Evolutionary conservation across 2,329 filamentous ascomycete genomes (phyloP).

Genomic region (Graphilbum sp.): DNA sequence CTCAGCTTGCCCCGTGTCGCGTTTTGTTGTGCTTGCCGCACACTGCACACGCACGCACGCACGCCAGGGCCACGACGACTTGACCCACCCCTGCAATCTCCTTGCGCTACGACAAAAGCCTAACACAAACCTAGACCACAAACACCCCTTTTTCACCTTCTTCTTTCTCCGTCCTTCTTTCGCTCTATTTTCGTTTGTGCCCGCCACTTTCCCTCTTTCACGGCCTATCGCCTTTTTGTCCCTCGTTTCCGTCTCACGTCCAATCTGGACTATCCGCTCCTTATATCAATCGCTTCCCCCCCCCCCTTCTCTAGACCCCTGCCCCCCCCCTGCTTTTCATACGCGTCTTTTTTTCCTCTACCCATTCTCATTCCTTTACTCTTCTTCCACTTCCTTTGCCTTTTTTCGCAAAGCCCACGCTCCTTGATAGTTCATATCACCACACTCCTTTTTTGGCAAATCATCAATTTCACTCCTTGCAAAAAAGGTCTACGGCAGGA

Average conservation of each 20-base stretch:
- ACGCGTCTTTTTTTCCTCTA: neutral
- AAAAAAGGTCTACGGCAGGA: conserved; percentile 4
- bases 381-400: neutral
- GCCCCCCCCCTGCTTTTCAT: neutral
- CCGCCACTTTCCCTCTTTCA: neutral
- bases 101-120: conserved; percentile 1
- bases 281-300: conserved; percentile 5
- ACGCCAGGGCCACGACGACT: neutral
- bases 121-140: no score
- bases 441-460: conserved; percentile 3
- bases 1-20: no score
- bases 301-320: conserved; percentile 1
- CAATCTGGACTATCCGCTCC: conserved; percentile 3
- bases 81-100: conserved; percentile 9
- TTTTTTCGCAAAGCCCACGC: neutral
- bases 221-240: neutral
- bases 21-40: no score
- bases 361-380: no score
- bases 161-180: conserved; percentile 1
- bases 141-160: neutral
- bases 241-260: neutral
- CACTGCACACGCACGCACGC: neutral
- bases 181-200: neutral
- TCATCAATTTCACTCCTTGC: conserved; percentile 3
- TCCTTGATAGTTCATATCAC: neutral